Evolutionary conservation across 768 basidiomycete species (phyloP).

Genomic region (Dioszegia hungarica): DNA sequence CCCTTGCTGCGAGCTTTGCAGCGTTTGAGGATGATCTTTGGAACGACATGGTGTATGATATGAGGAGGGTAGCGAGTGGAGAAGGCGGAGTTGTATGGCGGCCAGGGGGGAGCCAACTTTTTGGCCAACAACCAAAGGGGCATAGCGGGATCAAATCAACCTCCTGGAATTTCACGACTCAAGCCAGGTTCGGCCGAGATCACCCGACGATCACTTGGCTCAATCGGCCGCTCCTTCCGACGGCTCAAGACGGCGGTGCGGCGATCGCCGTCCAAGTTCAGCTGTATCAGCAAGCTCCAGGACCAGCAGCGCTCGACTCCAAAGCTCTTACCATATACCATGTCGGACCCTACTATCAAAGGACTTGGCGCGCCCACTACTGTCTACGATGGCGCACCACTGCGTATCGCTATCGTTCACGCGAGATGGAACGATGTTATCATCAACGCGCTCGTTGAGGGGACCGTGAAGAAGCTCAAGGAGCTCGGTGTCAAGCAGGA

Average conservation of each 20-base stretch:
- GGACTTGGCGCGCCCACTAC: constrained; percentile 61
- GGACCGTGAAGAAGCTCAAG: constrained; percentile 73
- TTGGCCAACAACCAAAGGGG: not conserved
- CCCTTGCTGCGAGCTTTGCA: constrained; percentile 43
- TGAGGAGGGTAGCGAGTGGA: not conserved
- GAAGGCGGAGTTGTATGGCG: not conserved
- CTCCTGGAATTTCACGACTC: too few species aligned
- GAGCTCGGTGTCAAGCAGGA: constrained; percentile 77
- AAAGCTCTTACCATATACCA: too few species aligned
- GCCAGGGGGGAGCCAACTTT: not conserved
- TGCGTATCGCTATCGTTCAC: constrained; percentile 88
- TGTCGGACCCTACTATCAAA: constrained; percentile 63
- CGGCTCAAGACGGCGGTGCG: too few species aligned
- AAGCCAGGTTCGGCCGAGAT: too few species aligned
- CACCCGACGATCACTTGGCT: too few species aligned
- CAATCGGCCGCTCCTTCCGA: too few species aligned
- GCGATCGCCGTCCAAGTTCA: too few species aligned
- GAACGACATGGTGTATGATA: constrained; percentile 43
- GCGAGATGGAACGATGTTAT: constrained; percentile 90
- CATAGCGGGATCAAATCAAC: too few species aligned
- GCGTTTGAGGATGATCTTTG: constrained; percentile 41
- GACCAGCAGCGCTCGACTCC: too few species aligned
- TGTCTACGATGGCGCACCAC: constrained; percentile 68
- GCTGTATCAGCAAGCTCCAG: too few species aligned
- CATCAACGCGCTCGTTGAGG: constrained; percentile 76